Evolutionary conservation across 1,284 basidiomycete species (phyloP).

Genomic region (Ceraceosorus bombacis): DNA sequence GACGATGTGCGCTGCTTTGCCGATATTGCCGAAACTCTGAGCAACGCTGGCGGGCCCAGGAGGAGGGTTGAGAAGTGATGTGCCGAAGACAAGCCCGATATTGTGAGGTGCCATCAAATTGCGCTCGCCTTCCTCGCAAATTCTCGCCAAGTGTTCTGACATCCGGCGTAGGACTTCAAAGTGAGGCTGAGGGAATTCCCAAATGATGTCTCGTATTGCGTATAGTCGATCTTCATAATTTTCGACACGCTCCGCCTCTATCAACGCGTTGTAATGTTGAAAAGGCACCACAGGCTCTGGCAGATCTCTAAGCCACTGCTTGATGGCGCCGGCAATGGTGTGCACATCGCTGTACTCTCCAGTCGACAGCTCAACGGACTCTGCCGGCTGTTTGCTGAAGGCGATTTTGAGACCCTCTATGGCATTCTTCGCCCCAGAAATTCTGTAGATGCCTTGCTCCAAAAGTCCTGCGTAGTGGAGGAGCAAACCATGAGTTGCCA

Average conservation of each 20-base stretch:
- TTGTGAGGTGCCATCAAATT: conserved; percentile 48
- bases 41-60: conserved; percentile 31
- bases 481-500: background rate
- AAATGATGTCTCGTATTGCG: conserved; percentile 40
- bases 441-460: conserved; percentile 47
- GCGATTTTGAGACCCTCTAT: conserved; percentile 34
- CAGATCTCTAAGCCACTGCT: conserved; percentile 45
- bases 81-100: conserved; percentile 46
- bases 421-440: conserved; percentile 41
- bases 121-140: conserved; percentile 33
- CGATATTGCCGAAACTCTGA: conserved; percentile 37
- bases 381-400: conserved; percentile 28
- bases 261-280: conserved; percentile 37
- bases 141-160: conserved; percentile 36
- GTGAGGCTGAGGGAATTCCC: conserved; percentile 39
- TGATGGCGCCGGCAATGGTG: conserved; percentile 42
- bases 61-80: conserved; percentile 44
- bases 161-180: conserved; percentile 40
- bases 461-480: conserved; percentile 19
- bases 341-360: conserved; percentile 45
- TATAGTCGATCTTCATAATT: conserved; percentile 36
- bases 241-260: conserved; percentile 42
- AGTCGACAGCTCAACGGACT: conserved; percentile 26
- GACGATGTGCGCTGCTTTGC: conserved; percentile 45
- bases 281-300: conserved; percentile 46